A percentile compares a stretch with the other conserved stretches of the same genome.
These are phyloP conservation scores for Dothideomycetes sp. DNA, from an alignment of 2,329 filamentous ascomycete genomes.

Conservation along the genomic window DNA sequence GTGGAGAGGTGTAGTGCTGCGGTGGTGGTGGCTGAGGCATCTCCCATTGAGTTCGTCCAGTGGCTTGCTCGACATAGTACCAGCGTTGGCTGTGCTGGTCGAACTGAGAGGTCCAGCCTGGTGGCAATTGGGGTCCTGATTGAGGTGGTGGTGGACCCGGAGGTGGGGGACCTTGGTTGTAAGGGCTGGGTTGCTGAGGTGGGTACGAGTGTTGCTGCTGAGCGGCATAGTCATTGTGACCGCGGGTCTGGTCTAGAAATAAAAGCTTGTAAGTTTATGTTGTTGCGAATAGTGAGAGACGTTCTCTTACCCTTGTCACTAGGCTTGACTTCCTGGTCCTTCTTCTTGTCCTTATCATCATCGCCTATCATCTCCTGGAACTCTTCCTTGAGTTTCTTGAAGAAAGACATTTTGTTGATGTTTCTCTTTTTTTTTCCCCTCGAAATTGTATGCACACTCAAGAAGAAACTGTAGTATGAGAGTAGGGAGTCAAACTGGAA, in stretches of 20 bases:
- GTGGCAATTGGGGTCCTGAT: constrained; percentile 42
- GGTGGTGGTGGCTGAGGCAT: constrained; percentile 34
- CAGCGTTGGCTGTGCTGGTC: constrained; percentile 53
- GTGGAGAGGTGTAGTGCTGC: constrained; percentile 9
- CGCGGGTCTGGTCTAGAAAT: constrained; percentile 23
- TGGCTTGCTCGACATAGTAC: constrained; percentile 55
- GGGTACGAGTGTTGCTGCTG: constrained; percentile 23
- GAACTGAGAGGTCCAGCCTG: constrained; percentile 56
- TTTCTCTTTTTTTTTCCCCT: background rate
- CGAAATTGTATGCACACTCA: background rate
- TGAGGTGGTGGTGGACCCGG: constrained; percentile 21
- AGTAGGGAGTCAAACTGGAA: too few species aligned
- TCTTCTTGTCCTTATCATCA: constrained; percentile 25
- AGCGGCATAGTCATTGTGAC: constrained; percentile 17
- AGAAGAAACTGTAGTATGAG: background rate
- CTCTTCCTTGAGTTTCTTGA: constrained; percentile 39
- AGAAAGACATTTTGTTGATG: constrained; percentile 32
- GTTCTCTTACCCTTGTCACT: constrained; percentile 2
- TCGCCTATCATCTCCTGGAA: constrained; percentile 31
- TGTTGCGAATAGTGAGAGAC: constrained; percentile 13
- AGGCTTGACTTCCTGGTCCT: constrained; percentile 19
- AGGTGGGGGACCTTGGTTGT: constrained; percentile 21
- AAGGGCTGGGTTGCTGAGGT: constrained; percentile 18
- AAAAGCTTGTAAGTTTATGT: constrained; percentile 17
- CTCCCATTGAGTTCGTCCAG: constrained; percentile 57